phyloP scores from a whole-genome alignment of 2,329 filamentous ascomycete genomes.

The Lasiodiplodia citricola region DNA sequence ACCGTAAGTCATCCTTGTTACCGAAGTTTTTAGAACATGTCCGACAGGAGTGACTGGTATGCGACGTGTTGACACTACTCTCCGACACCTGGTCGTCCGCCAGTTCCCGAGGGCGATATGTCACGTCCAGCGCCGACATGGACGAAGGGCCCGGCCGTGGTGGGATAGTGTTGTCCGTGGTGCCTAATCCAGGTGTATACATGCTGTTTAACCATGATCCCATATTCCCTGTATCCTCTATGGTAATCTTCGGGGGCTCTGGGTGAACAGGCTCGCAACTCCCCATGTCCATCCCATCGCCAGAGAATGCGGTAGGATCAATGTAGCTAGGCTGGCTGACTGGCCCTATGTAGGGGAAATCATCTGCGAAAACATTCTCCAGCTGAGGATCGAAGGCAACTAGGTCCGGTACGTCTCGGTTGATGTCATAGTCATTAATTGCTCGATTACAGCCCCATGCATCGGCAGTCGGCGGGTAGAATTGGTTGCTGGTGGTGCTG shows the following conservation, averaged over 20 bases:
- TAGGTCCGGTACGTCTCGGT: not conserved
- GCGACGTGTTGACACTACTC: slow-evolving; percentile 10
- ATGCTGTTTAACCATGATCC: not conserved
- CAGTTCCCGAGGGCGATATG: not conserved
- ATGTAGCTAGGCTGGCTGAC: not conserved
- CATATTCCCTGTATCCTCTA: not conserved
- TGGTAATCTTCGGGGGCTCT: not conserved
- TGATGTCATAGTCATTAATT: not conserved
- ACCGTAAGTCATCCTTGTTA: slow-evolving; percentile 14
- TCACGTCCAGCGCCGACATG: not conserved
- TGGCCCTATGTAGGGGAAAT: not conserved
- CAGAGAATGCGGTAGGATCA: not conserved
- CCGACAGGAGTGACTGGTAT: not conserved
- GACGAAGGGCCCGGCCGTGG: not conserved
- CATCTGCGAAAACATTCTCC: not conserved
- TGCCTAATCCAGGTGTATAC: not conserved
- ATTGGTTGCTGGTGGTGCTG: not conserved
- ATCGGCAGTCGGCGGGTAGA: not conserved
- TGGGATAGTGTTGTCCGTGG: not conserved
- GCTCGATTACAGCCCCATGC: not conserved
- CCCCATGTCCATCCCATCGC: not conserved
- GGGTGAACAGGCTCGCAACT: not conserved
- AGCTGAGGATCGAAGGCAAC: not conserved
- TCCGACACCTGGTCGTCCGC: slow-evolving; percentile 1
- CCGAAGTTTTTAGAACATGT: not conserved